These are phyloP conservation scores for Sanguinoderma infundibulare DNA, from an alignment of 1,284 basidiomycete genomes.

Conservation along the genomic window DNA sequence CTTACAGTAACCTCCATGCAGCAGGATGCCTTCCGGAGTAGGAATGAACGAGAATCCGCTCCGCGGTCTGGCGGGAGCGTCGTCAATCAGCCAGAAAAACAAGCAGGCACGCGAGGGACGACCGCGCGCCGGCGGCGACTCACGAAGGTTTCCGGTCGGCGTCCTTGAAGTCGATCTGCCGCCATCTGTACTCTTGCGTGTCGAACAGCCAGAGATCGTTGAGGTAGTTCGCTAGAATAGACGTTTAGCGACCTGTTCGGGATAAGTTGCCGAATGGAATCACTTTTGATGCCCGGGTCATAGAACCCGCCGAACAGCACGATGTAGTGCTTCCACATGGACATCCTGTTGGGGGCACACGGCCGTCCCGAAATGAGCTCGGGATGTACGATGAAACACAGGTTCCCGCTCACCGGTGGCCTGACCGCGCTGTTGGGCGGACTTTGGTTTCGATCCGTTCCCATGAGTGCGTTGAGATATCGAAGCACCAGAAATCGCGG, in stretches of 20 bases:
- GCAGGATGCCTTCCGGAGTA: constrained; percentile 78
- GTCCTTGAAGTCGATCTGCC: constrained; percentile 75
- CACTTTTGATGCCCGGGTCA: constrained; percentile 26
- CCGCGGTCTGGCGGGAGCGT: constrained; percentile 57
- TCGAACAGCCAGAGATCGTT: constrained; percentile 92
- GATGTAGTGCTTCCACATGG: constrained; percentile 60
- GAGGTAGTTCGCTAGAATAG: constrained; percentile 72
- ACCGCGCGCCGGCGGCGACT: constrained; percentile 29
- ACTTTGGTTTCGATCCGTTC: constrained; percentile 89
- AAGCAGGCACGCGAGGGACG: background rate
- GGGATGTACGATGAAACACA: background rate
- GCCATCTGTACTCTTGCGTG: constrained; percentile 88
- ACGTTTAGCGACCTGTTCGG: background rate
- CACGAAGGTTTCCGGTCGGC: constrained; percentile 75
- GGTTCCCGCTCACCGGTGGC: constrained; percentile 64
- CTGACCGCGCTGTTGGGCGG: constrained; percentile 82
- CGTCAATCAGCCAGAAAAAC: too few species aligned
- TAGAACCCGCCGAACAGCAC: constrained; percentile 24
- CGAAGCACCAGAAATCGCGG: constrained; percentile 86
- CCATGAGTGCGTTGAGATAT: constrained; percentile 80
- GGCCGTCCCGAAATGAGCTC: background rate
- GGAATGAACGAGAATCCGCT: constrained; percentile 91
- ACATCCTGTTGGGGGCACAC: constrained; percentile 63
- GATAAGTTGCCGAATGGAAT: background rate
- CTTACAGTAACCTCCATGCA: constrained; percentile 93